Evolutionary conservation across 495 filamentous ascomycete genomes (phyloP), one percentile per base, ranked within the genome.

Genomic region (Hypoxylon lienhwacheense): DNA sequence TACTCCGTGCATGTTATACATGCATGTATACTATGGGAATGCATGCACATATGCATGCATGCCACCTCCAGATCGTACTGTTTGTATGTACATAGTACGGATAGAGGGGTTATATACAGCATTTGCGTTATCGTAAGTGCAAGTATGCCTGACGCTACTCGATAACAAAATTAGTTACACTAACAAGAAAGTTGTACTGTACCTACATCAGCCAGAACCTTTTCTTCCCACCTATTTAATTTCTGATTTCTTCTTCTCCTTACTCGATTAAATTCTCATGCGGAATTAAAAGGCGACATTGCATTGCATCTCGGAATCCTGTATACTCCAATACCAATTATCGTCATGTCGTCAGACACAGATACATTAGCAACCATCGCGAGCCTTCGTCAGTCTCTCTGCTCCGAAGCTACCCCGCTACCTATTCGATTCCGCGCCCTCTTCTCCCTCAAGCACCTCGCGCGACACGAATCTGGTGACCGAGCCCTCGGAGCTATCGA

Each of bases 361-460:
- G 55, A 67, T 21, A 53, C 25, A 3, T 46, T 49, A 46, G 51
- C 57, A 26, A 75, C 72, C 3, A 76, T 91, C 62, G 57, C 74
- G 35, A 66, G 77, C 37, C 84, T 96, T 35, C 88, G 90, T 63
- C 77, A 85, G 59, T 84, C 85, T 58, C 85, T 98, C 43, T 82
- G 77, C 59, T 83, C 85, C 47, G 91, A 97, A 72, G 70, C 77
- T 22, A 83, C 85, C 49, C 85, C 92, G 17, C 88, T 98, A 51
- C 86, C 91, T 36, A 79, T 86, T 51, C 90, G 92, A 48, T 99
- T 97, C 74, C 91, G 93, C 64, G 95, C 93, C 19, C 87, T 97
- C 59, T 99, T 99, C 77, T 96, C 93, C 8, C 84, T 99, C 45
- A 97, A 97, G 73, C 85, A 96, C 70, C 75, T 96, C 33, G 93